Evolutionary conservation across 2,329 filamentous ascomycete species (phyloP).

Genomic region (Ophioceras dolichostomum): DNA sequence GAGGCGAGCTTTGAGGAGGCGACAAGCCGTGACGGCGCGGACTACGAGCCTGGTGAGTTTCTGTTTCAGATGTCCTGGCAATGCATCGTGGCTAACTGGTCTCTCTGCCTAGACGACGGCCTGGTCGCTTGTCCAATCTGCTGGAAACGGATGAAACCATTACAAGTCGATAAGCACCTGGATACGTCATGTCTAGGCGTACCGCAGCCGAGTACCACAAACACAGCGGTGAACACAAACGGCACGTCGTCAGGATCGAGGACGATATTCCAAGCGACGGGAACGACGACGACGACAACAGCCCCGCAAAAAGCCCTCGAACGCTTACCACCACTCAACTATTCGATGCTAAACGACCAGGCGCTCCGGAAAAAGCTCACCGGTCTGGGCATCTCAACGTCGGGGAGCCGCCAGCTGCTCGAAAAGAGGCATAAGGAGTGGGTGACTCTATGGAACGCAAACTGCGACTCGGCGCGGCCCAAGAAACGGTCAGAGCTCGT

Average conservation of each 20-base stretch:
- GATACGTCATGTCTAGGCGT: slow-evolving; percentile 43
- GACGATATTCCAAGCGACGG: slow-evolving; percentile 10
- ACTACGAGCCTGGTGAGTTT: slow-evolving; percentile 17
- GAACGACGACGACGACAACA: neutral
- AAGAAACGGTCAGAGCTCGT: slow-evolving; percentile 60
- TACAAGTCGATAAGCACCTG: slow-evolving; percentile 67
- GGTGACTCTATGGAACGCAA: slow-evolving; percentile 93
- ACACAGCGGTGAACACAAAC: neutral
- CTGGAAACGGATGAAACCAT: slow-evolving; percentile 63
- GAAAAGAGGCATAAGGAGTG: slow-evolving; percentile 81
- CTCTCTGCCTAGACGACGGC: slow-evolving; percentile 45
- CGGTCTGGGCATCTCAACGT: slow-evolving; percentile 65
- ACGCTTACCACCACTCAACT: slow-evolving; percentile 70
- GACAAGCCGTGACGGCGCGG: slow-evolving; percentile 20
- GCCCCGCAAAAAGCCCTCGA: slow-evolving; percentile 31
- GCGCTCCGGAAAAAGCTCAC: slow-evolving; percentile 68
- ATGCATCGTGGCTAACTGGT: slow-evolving; percentile 7
- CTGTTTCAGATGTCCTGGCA: neutral
- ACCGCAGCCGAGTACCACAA: slow-evolving; percentile 13
- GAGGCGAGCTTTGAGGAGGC: slow-evolving; percentile 15
- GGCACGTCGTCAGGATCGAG: neutral
- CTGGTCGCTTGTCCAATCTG: slow-evolving; percentile 80
- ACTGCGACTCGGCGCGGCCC: slow-evolving; percentile 72
- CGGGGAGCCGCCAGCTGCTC: slow-evolving; percentile 56
- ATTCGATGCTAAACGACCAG: slow-evolving; percentile 72